These are phyloP conservation scores for Ogataea ganodermae DNA, from an alignment of 805 yeast genomes.

Conservation along the genomic window DNA sequence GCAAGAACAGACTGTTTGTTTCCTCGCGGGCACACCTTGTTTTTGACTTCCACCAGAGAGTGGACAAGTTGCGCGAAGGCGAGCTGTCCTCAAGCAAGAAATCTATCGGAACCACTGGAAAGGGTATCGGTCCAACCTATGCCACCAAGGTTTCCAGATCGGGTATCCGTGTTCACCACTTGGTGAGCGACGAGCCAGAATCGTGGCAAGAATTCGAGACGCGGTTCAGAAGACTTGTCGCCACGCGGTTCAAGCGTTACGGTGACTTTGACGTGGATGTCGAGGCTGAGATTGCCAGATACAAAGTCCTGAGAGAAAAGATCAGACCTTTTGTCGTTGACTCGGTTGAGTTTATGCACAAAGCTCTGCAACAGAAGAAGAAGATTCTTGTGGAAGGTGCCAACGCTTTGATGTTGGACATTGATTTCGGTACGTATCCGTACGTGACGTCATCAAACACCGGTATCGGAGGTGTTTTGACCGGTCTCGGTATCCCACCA, in stretches of 20 bases:
- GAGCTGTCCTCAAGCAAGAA: constrained; percentile 81
- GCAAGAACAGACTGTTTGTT: constrained; percentile 75
- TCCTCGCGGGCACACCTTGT: constrained; percentile 96
- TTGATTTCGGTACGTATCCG: constrained; percentile 98
- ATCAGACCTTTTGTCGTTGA: constrained; percentile 93
- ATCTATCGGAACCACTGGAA: constrained; percentile 96
- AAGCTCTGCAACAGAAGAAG: constrained; percentile 74
- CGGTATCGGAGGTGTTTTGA: constrained; percentile 96
- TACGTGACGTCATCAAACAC: constrained; percentile 95
- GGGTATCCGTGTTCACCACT: constrained; percentile 95
- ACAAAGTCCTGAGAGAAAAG: constrained; percentile 69
- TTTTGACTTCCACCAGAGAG: constrained; percentile 96
- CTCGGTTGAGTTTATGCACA: constrained; percentile 80
- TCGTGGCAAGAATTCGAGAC: constrained; percentile 91
- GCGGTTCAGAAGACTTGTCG: constrained; percentile 73
- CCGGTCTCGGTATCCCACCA: constrained; percentile 98
- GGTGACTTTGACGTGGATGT: constrained; percentile 89
- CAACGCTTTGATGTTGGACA: constrained; percentile 94
- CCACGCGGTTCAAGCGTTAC: constrained; percentile 83
- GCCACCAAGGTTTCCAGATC: constrained; percentile 96
- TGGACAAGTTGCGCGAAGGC: constrained; percentile 92
- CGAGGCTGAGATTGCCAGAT: constrained; percentile 76
- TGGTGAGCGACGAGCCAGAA: constrained; percentile 83
- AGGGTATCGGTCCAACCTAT: constrained; percentile 98
- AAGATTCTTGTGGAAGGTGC: constrained; percentile 96